These are phyloP conservation scores for Aspergillus hiratsukae DNA, from an alignment of 2,329 filamentous ascomycete genomes.

Conservation along the genomic window DNA sequence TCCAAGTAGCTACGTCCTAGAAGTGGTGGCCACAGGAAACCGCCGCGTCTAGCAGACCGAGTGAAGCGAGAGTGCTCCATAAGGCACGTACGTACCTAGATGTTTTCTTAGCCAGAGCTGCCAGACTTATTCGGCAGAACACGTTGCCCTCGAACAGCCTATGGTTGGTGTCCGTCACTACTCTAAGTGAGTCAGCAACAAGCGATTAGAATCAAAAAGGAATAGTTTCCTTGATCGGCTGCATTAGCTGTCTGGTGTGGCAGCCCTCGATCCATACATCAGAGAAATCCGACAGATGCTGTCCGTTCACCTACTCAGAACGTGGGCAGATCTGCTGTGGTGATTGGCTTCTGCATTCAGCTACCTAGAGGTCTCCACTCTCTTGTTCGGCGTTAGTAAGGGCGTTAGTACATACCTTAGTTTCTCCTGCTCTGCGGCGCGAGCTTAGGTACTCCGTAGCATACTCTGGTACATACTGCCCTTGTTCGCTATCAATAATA, in stretches of 20 bases:
- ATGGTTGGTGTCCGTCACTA: conserved; percentile 7
- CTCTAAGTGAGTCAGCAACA: background rate
- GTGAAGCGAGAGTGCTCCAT: background rate
- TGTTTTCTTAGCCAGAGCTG: too few species aligned
- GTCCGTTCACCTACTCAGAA: conserved; percentile 5
- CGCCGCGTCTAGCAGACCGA: too few species aligned
- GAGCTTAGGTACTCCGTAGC: background rate
- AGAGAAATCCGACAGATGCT: background rate
- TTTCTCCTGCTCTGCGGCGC: background rate
- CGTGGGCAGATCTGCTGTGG: conserved; percentile 11
- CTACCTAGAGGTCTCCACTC: conserved; percentile 16
- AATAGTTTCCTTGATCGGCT: background rate
- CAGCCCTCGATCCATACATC: background rate
- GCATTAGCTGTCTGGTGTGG: background rate
- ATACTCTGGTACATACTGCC: background rate
- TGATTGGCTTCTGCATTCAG: conserved; percentile 16
- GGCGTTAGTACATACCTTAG: background rate
- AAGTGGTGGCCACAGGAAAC: background rate
- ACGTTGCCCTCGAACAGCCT: conserved; percentile 6
- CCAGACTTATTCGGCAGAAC: background rate
- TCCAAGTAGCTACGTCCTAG: background rate
- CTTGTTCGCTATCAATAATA: background rate
- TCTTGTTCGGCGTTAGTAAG: conserved; percentile 4
- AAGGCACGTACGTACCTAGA: background rate
- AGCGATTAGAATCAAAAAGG: background rate